A percentile compares a stretch with the other conserved stretches of the same genome.
Evolutionary conservation across 2,329 filamentous ascomycete genomes (phyloP).

Genomic region (Chaetomium olivaceum): DNA sequence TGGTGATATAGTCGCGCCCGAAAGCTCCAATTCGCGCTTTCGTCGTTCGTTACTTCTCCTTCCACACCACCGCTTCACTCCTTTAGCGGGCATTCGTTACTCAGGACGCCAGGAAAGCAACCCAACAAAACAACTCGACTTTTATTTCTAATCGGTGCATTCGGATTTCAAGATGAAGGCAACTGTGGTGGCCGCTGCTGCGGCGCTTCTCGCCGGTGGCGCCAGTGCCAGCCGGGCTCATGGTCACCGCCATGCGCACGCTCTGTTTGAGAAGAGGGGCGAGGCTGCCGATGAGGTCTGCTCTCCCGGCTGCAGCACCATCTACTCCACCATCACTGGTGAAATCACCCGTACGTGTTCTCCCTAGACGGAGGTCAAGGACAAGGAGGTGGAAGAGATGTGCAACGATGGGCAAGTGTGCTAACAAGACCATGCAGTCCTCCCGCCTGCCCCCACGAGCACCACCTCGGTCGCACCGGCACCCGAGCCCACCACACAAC

Average conservation of each 20-base stretch:
- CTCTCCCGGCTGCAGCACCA: constrained; percentile 49
- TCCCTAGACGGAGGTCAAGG: background rate
- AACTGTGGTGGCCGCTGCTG: constrained; percentile 64
- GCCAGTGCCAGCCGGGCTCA: constrained; percentile 53
- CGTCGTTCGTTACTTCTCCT: constrained; percentile 51
- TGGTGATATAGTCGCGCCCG: constrained; percentile 55
- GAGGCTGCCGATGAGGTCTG: constrained; percentile 38
- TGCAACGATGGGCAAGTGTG: background rate
- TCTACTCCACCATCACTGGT: constrained; percentile 68
- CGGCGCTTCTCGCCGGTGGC: constrained; percentile 58
- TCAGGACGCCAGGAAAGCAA: constrained; percentile 31
- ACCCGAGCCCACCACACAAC: constrained; percentile 44
- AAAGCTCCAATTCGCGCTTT: constrained; percentile 49
- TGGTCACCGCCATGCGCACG: constrained; percentile 64
- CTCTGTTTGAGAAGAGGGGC: constrained; percentile 53
- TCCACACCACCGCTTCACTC: constrained; percentile 74
- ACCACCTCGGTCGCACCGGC: constrained; percentile 33
- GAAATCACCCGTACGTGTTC: constrained; percentile 60
- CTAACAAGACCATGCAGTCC: constrained; percentile 21
- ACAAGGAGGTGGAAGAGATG: background rate
- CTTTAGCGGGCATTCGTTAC: constrained; percentile 81
- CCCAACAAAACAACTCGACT: constrained; percentile 28
- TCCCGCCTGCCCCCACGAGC: constrained; percentile 35
- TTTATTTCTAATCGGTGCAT: constrained; percentile 21
- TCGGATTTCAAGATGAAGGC: constrained; percentile 67